These are phyloP conservation scores for Artemisia tridentata DNA, from an alignment of 129 eudicot species.

Conservation along the genomic window DNA sequence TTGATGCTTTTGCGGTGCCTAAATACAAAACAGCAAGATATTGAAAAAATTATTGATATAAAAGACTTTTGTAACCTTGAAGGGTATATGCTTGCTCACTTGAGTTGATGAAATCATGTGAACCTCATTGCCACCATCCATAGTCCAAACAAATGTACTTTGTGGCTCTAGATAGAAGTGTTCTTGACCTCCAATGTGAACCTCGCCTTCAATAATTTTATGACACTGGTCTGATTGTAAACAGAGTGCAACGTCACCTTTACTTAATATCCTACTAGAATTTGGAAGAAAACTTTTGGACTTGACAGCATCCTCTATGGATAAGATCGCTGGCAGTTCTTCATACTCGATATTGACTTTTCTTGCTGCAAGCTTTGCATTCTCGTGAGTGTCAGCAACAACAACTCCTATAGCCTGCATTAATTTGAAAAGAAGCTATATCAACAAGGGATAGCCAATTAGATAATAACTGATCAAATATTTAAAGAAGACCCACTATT, in stretches of 20 bases:
- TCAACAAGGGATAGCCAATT: background rate
- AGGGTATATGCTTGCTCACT: conserved; percentile 38
- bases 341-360: conserved; percentile 78
- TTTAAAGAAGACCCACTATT: background rate
- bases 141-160: conserved; percentile 74
- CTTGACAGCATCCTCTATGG: conserved; percentile 76
- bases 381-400: conserved; percentile 96
- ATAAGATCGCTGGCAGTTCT: conserved; percentile 77
- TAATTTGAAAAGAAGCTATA: conserved; percentile 7
- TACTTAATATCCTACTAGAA: conserved; percentile 51
- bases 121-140: conserved; percentile 93
- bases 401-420: conserved; percentile 85
- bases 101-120: conserved; percentile 98
- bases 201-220: conserved; percentile 84
- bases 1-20: conserved; percentile 99
- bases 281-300: conserved; percentile 68
- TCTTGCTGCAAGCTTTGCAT: conserved; percentile 83
- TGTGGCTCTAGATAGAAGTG: conserved; percentile 96
- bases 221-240: conserved; percentile 74
- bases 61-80: background rate
- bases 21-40: conserved; percentile 16
- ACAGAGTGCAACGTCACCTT: conserved; percentile 78
- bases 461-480: conserved; percentile 5
- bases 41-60: background rate
- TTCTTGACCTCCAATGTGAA: conserved; percentile 92